Conservation (phyloP, 2,329 filamentous ascomycete genomes). For the Colletotrichum cereale region DNA sequence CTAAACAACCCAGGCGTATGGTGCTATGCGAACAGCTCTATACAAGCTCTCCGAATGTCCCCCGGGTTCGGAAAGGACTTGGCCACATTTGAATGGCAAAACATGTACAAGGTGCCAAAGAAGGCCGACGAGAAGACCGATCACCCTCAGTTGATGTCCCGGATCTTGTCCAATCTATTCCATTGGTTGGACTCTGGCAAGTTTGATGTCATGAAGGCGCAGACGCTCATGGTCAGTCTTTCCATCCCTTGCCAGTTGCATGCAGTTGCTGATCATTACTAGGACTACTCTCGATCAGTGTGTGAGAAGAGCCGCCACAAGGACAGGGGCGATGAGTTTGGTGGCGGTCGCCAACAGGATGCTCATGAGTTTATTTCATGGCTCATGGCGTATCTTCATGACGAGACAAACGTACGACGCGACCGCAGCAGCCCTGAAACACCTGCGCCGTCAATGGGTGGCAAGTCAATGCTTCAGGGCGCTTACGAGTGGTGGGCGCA, state of each 20-base stretch:
- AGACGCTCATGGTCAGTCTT: slow-evolving; percentile 67
- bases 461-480: slow-evolving; percentile 61
- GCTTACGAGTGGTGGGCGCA: slow-evolving; percentile 80
- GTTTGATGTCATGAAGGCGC: slow-evolving; percentile 64
- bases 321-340: slow-evolving; percentile 65
- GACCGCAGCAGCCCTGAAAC: slow-evolving; percentile 42
- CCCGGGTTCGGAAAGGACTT: slow-evolving; percentile 74
- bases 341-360: slow-evolving; percentile 85
- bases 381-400: slow-evolving; percentile 82
- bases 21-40: slow-evolving; percentile 92
- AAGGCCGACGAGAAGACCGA: slow-evolving; percentile 68
- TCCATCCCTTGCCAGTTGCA: not conserved
- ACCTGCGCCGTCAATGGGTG: slow-evolving; percentile 48
- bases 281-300: slow-evolving; percentile 65
- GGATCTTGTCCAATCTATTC: slow-evolving; percentile 70
- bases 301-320: slow-evolving; percentile 44
- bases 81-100: slow-evolving; percentile 69
- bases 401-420: slow-evolving; percentile 80
- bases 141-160: slow-evolving; percentile 70
- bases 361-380: slow-evolving; percentile 91
- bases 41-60: slow-evolving; percentile 86
- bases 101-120: slow-evolving; percentile 75
- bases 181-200: slow-evolving; percentile 67
- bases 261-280: slow-evolving; percentile 39
- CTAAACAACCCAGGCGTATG: slow-evolving; percentile 84